Evolutionary conservation across 495 filamentous ascomycete genomes (phyloP), one percentile per base, ranked within the genome.

Genomic region (Hyaloscypha variabilis): DNA sequence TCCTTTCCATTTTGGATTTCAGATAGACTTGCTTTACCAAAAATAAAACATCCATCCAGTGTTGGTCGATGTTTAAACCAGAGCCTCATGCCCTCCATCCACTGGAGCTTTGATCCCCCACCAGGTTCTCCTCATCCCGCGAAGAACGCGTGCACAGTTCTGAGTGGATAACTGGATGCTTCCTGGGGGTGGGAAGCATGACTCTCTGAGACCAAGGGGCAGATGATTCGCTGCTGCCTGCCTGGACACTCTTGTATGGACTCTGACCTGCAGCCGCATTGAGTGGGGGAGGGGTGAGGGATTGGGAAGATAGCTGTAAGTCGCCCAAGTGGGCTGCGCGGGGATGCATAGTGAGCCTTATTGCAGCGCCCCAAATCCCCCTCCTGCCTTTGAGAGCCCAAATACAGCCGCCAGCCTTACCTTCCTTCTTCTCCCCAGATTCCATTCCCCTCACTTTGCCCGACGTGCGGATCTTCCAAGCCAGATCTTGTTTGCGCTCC

Each of bases 301-400:
- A 52, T 34, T 6, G 49, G 24, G 49, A 5, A 55, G 52, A 55
- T 55, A 55, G 52, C 52, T 55, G 52, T 55, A 26, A 24, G 52
- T 55, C 52, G 52, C 52, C 52, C 23, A 28, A 55, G 52, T 55
- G 52, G 52, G 52, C 10, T 55, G 52, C 52, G 52, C 52, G 52
- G 52, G 52, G 52, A 55, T 55, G 52, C 52, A 21, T 6, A 55
- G 52, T 55, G 4, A 55, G 52, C 52, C 31, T 24, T 19, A 55
- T 55, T 28, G 28, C 52, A 23, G 52, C 52, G 23, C 52, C 52
- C 52, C 24, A 55, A 24, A 26, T 55, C 8, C 52, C 52, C 52
- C 28, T 28, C 31, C 31, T 34, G 31, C 31, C 31, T 34, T 34
- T 8, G 17, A 28, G 28, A 55, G 52, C 52, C 28, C 13, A 55